Base-by-base conservation (phyloP, 805 yeast genomes). In the Suhomyces pyralidae region DNA sequence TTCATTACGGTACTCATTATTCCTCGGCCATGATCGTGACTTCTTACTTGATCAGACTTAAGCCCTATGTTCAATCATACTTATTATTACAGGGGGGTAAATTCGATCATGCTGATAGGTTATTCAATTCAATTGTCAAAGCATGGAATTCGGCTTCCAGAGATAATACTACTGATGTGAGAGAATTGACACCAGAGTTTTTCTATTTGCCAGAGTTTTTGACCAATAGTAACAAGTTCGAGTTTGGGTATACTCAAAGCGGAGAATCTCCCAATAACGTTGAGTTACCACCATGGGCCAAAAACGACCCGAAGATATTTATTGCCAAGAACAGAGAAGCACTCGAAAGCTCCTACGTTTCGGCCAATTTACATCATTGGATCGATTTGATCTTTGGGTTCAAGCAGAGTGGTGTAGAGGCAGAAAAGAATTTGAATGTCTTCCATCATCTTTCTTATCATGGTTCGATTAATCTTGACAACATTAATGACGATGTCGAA, bases 21-120 rank as follows among this genome's bases (percentile, higher is more conserved):
- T 90, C 96, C 0, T 88, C 96, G 0, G 96, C 97, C 0, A 91
- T 90, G 97, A 90, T 90, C 62, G 96, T 90, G 2, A 80, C 96
- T 0, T 86, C 94, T 0, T 90, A 81, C 59, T 66, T 90, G 57
- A 88, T 90, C 38, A 74, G 97, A 47, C 60, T 90, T 24, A 81
- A 85, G 56, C 97, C 97, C 0, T 88, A 83, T 67, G 93, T 87
- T 2, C 88, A 87, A 50, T 85, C 96, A 0, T 90, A 87, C 61
- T 67, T 89, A 42, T 63, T 88, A 17, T 69, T 91, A 7, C 97
- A 90, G 72, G 97, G 94, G 10, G 96, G 96, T 0, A 85, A 81
- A 51, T 89, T 90, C 71, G 97, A 90, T 56, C 96, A 86, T 61
- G 93, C 96, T 0, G 97, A 90, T 62, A 69, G 97, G 51, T 66